Evolutionary conservation across 2,329 filamentous ascomycete genomes (phyloP), one percentile per base, ranked within the genome.

Genomic region (Penicillium sp.): DNA sequence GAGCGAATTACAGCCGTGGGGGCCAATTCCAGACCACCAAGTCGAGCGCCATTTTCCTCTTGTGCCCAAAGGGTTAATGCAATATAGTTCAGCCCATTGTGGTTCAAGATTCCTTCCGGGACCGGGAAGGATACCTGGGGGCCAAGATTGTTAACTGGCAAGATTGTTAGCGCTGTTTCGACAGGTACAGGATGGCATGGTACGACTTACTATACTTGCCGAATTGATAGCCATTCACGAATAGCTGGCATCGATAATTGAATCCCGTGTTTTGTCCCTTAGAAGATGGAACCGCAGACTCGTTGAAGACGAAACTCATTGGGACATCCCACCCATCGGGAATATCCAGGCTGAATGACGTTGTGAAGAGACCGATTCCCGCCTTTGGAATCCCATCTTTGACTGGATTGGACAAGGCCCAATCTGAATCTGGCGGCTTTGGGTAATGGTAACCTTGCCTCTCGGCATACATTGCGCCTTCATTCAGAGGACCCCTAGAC

Each of bases 371-470:
- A 0, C 69, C 71, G 7, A 82, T 72, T 2, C 80, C 80, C 0
- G 78, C 67, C 1, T 56, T 51, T 0, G 52, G 26, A 23, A 81
- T 66, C 5, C 78, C 52, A 39, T 41, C 36, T 51, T 55, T 57
- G 6, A 67, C 59, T 0, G 69, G 68, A 36, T 49, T 67, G 2
- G 60, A 58, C 1, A 40, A 36, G 18, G 55, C 21, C 70, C 68
- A 72, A n/a, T 52, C 7, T 1, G 57, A 41, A 21, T 32, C 60
- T 1, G 75, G 75, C 1, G 73, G 66, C 4, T 52, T 59, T 0
- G 80, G 80, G 20, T 82, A 75, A 59, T 83, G 79, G 44, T 73
- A 80, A 9, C 80, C 80, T 41, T 80, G 72, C 4, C 81, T 70
- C 54, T 84, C 81, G 4, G 75, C 77, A 55, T 67, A 83, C 23